Evolutionary conservation across 495 filamentous ascomycete species (phyloP).

Genomic region (Aspergillus campestris): DNA sequence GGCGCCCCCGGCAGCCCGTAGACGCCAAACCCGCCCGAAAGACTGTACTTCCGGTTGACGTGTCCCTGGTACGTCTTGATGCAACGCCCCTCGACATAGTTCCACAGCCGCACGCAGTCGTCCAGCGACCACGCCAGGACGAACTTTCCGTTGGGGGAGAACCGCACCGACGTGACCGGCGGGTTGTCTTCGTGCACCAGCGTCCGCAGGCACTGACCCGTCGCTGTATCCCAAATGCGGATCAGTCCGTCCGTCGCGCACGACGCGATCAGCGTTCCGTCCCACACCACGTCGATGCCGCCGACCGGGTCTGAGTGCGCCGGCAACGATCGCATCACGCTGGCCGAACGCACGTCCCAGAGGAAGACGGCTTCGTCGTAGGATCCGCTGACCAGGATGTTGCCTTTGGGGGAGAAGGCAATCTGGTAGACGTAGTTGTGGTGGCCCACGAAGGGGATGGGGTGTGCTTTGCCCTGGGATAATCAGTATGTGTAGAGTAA

Average conservation of each 20-base stretch:
- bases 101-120: conserved; percentile 82
- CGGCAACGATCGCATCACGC: conserved; percentile 79
- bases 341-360: conserved; percentile 85
- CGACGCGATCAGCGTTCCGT: conserved; percentile 84
- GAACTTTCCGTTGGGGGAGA: conserved; percentile 88
- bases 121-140: conserved; percentile 89
- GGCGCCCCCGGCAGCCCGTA: conserved; percentile 40
- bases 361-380: conserved; percentile 96
- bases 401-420: conserved; percentile 92
- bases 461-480: conserved; percentile 49
- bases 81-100: conserved; percentile 79
- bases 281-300: conserved; percentile 85
- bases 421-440: conserved; percentile 93
- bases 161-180: conserved; percentile 80
- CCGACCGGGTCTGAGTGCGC: conserved; percentile 92
- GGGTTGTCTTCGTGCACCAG: conserved; percentile 95
- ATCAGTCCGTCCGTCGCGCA: conserved; percentile 89
- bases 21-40: conserved; percentile 71
- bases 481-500: background rate
- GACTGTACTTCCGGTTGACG: conserved; percentile 70
- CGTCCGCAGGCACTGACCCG: conserved; percentile 90
- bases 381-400: conserved; percentile 87
- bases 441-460: conserved; percentile 66
- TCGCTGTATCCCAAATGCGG: conserved; percentile 89
- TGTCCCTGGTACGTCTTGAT: conserved; percentile 98